Evolutionary conservation across 768 basidiomycete genomes (phyloP).

Genomic region (Nevesoporus exiguus): DNA sequence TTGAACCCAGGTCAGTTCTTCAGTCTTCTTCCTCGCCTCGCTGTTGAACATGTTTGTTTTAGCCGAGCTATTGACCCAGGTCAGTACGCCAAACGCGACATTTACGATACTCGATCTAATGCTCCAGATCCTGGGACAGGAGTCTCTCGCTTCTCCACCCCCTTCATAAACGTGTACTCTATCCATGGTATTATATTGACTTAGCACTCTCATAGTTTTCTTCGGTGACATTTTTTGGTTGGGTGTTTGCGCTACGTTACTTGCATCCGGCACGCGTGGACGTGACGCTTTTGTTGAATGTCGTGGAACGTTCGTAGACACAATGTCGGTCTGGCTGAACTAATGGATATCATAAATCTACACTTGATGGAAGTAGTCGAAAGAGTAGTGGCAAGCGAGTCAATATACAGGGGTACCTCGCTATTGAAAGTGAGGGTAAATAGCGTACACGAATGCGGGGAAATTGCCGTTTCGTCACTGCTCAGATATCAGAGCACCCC

Average conservation of each 20-base stretch:
- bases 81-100: slow-evolving; percentile 25
- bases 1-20: slow-evolving; percentile 57
- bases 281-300: slow-evolving; percentile 13
- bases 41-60: slow-evolving; percentile 2
- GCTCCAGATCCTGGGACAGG: slow-evolving; percentile 36
- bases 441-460: too few relatives aligned
- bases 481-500: slow-evolving; percentile 33
- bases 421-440: slow-evolving; percentile 32
- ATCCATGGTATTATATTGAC: slow-evolving; percentile 21
- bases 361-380: not conserved
- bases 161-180: slow-evolving; percentile 41
- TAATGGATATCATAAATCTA: slow-evolving; percentile 22
- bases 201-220: slow-evolving; percentile 18
- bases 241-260: slow-evolving; percentile 23
- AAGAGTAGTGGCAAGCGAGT: too few relatives aligned
- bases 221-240: slow-evolving; percentile 9
- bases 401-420: slow-evolving; percentile 23
- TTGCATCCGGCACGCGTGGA: slow-evolving; percentile 17
- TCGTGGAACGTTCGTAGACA: slow-evolving; percentile 13
- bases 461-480: too few relatives aligned
- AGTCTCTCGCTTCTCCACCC: slow-evolving; percentile 70
- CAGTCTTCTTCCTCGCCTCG: not conserved
- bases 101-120: slow-evolving; percentile 28
- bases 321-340: not conserved
- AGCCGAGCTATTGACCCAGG: slow-evolving; percentile 65